Base-by-base conservation (phyloP, 2,329 filamentous ascomycete species). In the Fusarium sp. region DNA sequence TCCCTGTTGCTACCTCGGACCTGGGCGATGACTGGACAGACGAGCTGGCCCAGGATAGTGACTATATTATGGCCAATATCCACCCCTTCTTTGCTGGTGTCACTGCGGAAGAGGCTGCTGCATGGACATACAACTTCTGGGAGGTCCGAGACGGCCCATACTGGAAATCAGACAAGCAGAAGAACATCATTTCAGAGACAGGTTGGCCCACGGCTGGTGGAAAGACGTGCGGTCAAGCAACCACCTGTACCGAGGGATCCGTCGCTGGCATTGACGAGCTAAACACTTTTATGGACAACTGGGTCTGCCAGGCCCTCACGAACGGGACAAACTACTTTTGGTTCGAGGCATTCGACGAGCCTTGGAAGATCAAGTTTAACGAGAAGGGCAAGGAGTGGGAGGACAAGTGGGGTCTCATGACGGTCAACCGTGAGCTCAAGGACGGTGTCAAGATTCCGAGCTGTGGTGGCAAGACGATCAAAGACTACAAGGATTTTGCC, bases 311-410 rank as follows among this genome's bases (percentile, higher is more conserved):
- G 61, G 91, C 93, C 12, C 84, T 98, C 72, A 86, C 85, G 27
- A 97, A 98, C 79, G 93, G 92, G 54, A 98, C 95, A 2, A 91
- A 97, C 75, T 98, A 97, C 82, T 98, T 98, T 81, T 98, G 96
- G 96, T 98, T 98, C 81, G 94, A 95, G 80, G 95, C 95, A 11
- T 98, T 98, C 81, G 96, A 98, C 81, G 96, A 98, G 87, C 95
- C 95, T 3, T 98, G 96, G 96, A 98, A 98, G 85, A 86, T 93
- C 65, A 80, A 83, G 20, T 98, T 91, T 84, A 93, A 98, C 81
- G 86, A 86, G 6, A 83, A 83, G 66, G 85, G 87, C 45, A 87
- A 96, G 85, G 88, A 93, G 62, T 98, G 95, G 95, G 96, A 98
- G 85, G 94, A 97, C 81, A 93, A 98, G 81, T 98, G 96, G 96